These are phyloP conservation scores for Tilletiaria anomala DNA, from an alignment of 1,284 basidiomycete genomes.

Conservation along the genomic window DNA sequence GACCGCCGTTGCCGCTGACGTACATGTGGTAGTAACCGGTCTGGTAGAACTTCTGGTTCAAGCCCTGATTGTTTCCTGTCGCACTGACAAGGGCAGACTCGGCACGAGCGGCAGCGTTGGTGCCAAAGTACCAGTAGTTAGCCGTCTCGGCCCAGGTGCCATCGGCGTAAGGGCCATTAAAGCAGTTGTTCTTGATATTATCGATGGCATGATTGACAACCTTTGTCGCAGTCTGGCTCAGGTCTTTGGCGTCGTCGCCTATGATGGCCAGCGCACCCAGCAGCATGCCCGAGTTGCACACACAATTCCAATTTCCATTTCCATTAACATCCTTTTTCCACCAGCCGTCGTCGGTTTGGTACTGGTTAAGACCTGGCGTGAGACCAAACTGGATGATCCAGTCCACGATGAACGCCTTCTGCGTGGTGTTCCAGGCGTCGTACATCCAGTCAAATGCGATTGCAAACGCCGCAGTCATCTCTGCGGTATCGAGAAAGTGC, in stretches of 20 bases:
- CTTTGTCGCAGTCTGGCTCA: no score
- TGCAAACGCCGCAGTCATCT: constrained; percentile 51
- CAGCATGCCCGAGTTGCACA: constrained; percentile 81
- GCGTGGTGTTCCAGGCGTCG: constrained; percentile 61
- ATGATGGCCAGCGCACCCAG: constrained; percentile 79
- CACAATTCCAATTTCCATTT: constrained; percentile 90
- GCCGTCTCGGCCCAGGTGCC: constrained; percentile 91
- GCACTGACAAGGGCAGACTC: constrained; percentile 66
- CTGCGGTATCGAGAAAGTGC: constrained; percentile 90
- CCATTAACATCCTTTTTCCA: constrained; percentile 41
- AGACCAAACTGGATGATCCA: constrained; percentile 64
- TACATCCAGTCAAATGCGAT: constrained; percentile 85
- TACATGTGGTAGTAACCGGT: constrained; percentile 87
- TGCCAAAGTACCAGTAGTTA: constrained; percentile 52
- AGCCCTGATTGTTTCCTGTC: constrained; percentile 64
- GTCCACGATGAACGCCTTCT: constrained; percentile 56
- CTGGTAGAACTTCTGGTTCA: constrained; percentile 50
- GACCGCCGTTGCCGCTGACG: constrained; percentile 62
- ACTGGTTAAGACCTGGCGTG: constrained; percentile 44
- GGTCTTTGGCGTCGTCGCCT: constrained; percentile 37
- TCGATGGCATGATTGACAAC: constrained; percentile 55
- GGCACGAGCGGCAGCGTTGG: constrained; percentile 81
- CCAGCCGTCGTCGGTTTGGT: constrained; percentile 41
- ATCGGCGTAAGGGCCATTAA: constrained; percentile 50
- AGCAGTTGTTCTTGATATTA: constrained; percentile 71